phyloP scores from a whole-genome alignment of 805 yeast genomes.

The Candida railenensis region DNA sequence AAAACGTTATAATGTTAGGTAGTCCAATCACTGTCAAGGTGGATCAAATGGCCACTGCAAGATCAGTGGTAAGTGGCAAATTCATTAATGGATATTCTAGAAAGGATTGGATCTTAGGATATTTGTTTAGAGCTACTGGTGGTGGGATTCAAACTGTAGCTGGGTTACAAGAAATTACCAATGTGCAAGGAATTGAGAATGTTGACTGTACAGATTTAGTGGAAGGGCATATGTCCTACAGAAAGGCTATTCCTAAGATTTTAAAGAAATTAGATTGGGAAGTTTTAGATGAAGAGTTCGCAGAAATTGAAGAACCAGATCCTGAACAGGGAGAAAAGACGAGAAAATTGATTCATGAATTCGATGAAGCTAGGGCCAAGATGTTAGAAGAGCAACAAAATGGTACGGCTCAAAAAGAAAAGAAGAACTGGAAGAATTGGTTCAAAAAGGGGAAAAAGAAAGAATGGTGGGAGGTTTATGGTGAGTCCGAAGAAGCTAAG shows the following conservation, averaged over 20 bases:
- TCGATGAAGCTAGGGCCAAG: slow-evolving; percentile 77
- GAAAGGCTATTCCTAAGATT: slow-evolving; percentile 87
- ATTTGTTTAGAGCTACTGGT: slow-evolving; percentile 89
- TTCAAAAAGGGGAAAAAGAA: slow-evolving; percentile 48
- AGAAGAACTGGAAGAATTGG: slow-evolving; percentile 50
- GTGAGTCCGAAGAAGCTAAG: slow-evolving; percentile 27
- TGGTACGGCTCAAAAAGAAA: slow-evolving; percentile 18
- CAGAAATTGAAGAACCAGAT: slow-evolving; percentile 95
- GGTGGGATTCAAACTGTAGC: slow-evolving; percentile 93
- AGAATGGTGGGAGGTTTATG: slow-evolving; percentile 59
- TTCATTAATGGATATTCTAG: slow-evolving; percentile 88
- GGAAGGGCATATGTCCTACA: slow-evolving; percentile 96
- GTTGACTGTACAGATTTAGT: slow-evolving; percentile 83
- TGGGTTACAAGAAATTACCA: slow-evolving; percentile 77
- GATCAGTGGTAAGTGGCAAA: slow-evolving; percentile 85
- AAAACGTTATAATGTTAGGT: slow-evolving; percentile 85
- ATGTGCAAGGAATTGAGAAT: slow-evolving; percentile 69
- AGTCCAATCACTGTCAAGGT: slow-evolving; percentile 78
- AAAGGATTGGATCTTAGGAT: slow-evolving; percentile 95
- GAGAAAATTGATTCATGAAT: slow-evolving; percentile 76
- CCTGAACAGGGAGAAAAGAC: slow-evolving; percentile 83
- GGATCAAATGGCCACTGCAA: slow-evolving; percentile 75
- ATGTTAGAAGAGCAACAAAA: slow-evolving; percentile 45
- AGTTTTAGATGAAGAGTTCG: slow-evolving; percentile 84
- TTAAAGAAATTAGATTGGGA: slow-evolving; percentile 71